Conservation (phyloP, 2,329 filamentous ascomycete genomes). For the Penicillium sp. region DNA sequence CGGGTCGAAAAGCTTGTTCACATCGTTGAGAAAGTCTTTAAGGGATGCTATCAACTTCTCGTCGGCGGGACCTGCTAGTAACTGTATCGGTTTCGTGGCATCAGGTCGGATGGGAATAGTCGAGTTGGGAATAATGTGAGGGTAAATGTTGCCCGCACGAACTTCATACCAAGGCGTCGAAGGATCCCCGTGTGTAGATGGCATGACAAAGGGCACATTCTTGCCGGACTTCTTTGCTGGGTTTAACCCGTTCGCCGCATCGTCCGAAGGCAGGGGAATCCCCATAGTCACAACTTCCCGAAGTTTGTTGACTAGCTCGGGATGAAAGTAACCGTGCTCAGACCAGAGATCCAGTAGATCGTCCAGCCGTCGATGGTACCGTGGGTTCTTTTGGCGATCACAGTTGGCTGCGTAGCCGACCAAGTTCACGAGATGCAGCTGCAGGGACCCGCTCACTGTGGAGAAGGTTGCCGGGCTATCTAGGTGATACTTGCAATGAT, state of each 20-base stretch:
- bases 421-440: slow-evolving; percentile 54
- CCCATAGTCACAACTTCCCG: slow-evolving; percentile 45
- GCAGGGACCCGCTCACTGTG: slow-evolving; percentile 49
- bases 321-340: slow-evolving; percentile 54
- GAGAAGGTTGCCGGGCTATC: slow-evolving; percentile 37
- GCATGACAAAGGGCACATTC: slow-evolving; percentile 60
- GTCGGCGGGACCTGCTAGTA: slow-evolving; percentile 60
- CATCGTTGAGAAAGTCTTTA: slow-evolving; percentile 60
- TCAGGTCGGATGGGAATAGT: slow-evolving; percentile 63
- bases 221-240: slow-evolving; percentile 41
- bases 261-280: slow-evolving; percentile 23
- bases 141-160: slow-evolving; percentile 71
- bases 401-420: slow-evolving; percentile 49
- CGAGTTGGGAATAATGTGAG: slow-evolving; percentile 67
- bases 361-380: slow-evolving; percentile 56
- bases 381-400: slow-evolving; percentile 52
- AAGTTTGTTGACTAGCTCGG: slow-evolving; percentile 50
- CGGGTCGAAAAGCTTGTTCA: slow-evolving; percentile 58
- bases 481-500: slow-evolving; percentile 54
- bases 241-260: slow-evolving; percentile 18
- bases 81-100: slow-evolving; percentile 61
- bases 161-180: slow-evolving; percentile 70
- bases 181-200: slow-evolving; percentile 66
- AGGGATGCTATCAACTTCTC: slow-evolving; percentile 58
- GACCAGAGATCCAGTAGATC: slow-evolving; percentile 63